Percentiles rank a stretch among this genome's conserved stretches.
phyloP scores from a whole-genome alignment of 202 grass and related monocot species.

The Panicum hallii region DNA sequence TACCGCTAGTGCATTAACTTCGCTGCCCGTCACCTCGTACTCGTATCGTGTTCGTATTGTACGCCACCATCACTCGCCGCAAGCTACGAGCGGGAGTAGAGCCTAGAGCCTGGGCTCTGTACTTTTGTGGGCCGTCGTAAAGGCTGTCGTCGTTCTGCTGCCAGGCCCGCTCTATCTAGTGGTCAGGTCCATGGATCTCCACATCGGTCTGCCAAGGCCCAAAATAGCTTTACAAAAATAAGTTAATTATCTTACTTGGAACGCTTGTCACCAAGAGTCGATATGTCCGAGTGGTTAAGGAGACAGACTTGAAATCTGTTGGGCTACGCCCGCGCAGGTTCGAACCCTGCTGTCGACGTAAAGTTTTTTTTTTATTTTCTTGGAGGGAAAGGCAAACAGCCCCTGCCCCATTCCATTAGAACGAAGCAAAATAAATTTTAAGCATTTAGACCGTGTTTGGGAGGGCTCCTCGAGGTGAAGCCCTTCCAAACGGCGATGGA shows the following conservation, averaged over 20 bases:
- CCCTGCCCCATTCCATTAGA: no score
- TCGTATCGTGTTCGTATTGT: neutral
- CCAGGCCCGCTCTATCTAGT: neutral
- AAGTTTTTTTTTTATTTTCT: no score
- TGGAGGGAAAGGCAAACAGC: no score
- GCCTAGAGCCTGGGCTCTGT: no score
- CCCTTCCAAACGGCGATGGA: no score
- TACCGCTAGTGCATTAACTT: neutral
- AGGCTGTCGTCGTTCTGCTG: no score
- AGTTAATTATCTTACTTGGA: no score
- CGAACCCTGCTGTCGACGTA: conserved; percentile 85
- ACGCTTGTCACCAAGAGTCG: neutral
- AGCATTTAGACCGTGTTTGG: no score
- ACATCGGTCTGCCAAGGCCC: neutral
- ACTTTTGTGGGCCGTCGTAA: neutral
- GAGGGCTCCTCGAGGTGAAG: no score
- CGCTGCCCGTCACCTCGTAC: conserved; percentile 7
- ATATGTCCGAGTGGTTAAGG: conserved; percentile 89
- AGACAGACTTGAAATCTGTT: conserved; percentile 99
- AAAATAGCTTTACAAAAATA: neutral
- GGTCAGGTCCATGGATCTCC: neutral
- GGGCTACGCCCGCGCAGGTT: conserved; percentile 89
- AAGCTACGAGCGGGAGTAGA: neutral
- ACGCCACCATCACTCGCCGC: neutral
- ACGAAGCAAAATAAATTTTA: no score